phyloP scores from a whole-genome alignment of 2,329 filamentous ascomycete species.

The Cryphonectria parasitica region DNA sequence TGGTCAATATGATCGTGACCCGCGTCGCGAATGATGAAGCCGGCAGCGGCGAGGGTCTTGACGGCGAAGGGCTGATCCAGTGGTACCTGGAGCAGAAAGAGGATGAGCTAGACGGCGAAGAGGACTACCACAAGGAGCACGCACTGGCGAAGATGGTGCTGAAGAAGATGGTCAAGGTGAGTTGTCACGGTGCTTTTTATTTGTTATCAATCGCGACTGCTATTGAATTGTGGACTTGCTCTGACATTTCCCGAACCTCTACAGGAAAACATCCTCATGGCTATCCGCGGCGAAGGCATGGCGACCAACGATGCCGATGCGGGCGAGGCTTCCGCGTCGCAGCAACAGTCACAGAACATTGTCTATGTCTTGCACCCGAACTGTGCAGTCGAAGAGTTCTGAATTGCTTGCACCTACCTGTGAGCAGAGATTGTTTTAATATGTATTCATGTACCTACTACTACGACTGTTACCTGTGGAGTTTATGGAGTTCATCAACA shows the following conservation, averaged over 20 bases:
- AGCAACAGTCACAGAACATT: slow-evolving; percentile 50
- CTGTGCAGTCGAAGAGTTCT: slow-evolving; percentile 75
- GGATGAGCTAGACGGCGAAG: slow-evolving; percentile 76
- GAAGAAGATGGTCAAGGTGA: slow-evolving; percentile 93
- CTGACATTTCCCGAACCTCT: slow-evolving; percentile 42
- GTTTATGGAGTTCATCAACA: not conserved
- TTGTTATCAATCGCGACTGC: slow-evolving; percentile 1
- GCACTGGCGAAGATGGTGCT: slow-evolving; percentile 80
- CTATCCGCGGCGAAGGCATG: slow-evolving; percentile 68
- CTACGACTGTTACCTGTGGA: not conserved
- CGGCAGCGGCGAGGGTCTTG: slow-evolving; percentile 77
- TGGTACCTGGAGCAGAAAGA: slow-evolving; percentile 96
- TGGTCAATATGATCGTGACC: slow-evolving; percentile 83
- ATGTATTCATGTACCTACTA: not conserved
- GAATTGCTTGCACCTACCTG: slow-evolving; percentile 24
- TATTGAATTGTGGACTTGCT: not conserved
- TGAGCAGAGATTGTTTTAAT: not conserved
- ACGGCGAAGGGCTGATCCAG: slow-evolving; percentile 76
- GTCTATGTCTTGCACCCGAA: slow-evolving; percentile 95
- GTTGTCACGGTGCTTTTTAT: slow-evolving; percentile 36
- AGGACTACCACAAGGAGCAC: slow-evolving; percentile 78
- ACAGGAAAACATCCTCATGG: slow-evolving; percentile 86
- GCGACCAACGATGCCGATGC: slow-evolving; percentile 48
- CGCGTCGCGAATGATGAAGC: slow-evolving; percentile 83
- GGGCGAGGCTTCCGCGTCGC: slow-evolving; percentile 49